Conservation (phyloP, 2,329 filamentous ascomycete genomes). For the Colletotrichum sp. region DNA sequence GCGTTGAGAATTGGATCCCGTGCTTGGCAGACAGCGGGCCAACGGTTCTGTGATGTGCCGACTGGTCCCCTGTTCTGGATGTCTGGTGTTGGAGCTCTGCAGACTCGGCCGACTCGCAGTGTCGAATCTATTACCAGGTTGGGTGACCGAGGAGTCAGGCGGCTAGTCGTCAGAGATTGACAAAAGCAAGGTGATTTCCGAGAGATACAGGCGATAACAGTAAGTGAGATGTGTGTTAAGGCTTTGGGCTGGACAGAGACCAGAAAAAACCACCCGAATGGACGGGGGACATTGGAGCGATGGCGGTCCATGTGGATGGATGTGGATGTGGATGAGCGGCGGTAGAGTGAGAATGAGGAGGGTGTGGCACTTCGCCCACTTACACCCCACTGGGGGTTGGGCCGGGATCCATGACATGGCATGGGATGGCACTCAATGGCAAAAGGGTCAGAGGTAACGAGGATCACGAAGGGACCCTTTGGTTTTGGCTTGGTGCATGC, state of each 20-base stretch:
- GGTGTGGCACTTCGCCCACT: slow-evolving; percentile 16
- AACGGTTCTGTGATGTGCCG: slow-evolving; percentile 10
- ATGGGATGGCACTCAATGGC: not conserved
- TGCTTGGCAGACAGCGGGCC: slow-evolving; percentile 11
- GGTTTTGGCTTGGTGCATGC: not conserved
- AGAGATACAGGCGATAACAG: not conserved
- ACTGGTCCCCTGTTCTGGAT: not conserved
- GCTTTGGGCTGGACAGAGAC: not conserved
- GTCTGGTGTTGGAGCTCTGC: not conserved
- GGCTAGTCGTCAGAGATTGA: slow-evolving; percentile 2
- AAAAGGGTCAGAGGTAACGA: not conserved
- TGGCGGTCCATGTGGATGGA: not conserved
- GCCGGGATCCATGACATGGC: not conserved
- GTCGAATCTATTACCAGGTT: slow-evolving; percentile 8
- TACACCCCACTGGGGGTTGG: slow-evolving; percentile 14
- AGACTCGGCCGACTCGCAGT: not conserved
- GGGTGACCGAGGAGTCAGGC: not conserved
- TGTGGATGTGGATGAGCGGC: not conserved
- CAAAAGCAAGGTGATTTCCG: not conserved
- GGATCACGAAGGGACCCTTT: not conserved
- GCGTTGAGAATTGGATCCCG: slow-evolving; percentile 15
- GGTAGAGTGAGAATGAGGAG: not conserved
- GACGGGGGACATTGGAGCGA: not conserved
- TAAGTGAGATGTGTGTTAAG: not conserved
- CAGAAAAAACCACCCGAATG: not conserved